phyloP scores from a whole-genome alignment of 2,329 filamentous ascomycete species.

The Aspergillus piperis region DNA sequence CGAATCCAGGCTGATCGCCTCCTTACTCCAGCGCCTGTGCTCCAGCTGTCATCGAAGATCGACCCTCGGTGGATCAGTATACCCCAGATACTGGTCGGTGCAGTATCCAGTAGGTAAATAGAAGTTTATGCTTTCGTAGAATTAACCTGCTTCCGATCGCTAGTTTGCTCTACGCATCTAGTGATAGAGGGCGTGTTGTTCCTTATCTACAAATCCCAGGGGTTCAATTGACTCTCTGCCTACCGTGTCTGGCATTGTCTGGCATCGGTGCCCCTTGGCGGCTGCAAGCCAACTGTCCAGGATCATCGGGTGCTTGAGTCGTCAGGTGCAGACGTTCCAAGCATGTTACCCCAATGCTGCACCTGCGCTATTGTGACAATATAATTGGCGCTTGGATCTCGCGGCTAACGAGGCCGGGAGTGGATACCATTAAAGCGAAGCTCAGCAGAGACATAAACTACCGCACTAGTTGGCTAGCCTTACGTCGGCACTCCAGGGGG shows the following conservation, averaged over 20 bases:
- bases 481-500: slow-evolving; percentile 11
- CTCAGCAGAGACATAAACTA: slow-evolving; percentile 7
- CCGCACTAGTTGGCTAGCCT: slow-evolving; percentile 10
- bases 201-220: background rate
- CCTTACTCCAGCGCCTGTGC: background rate
- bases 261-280: background rate
- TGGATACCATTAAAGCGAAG: slow-evolving; percentile 14
- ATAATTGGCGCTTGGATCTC: slow-evolving; percentile 2
- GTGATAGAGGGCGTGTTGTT: background rate
- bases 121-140: background rate
- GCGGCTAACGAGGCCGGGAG: slow-evolving; percentile 7
- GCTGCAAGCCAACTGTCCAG: background rate
- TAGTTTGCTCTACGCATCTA: background rate
- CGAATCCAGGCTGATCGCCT: background rate
- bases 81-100: background rate
- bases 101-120: background rate
- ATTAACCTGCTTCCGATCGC: background rate
- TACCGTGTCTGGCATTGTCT: background rate
- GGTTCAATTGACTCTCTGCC: no score
- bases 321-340: background rate
- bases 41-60: background rate
- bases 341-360: background rate
- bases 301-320: background rate
- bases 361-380: slow-evolving; percentile 1
- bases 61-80: background rate